Evolutionary conservation across 2,329 filamentous ascomycete genomes (phyloP), one percentile per base, ranked within the genome.

Genomic region (Ascochyta clinopodiicola): DNA sequence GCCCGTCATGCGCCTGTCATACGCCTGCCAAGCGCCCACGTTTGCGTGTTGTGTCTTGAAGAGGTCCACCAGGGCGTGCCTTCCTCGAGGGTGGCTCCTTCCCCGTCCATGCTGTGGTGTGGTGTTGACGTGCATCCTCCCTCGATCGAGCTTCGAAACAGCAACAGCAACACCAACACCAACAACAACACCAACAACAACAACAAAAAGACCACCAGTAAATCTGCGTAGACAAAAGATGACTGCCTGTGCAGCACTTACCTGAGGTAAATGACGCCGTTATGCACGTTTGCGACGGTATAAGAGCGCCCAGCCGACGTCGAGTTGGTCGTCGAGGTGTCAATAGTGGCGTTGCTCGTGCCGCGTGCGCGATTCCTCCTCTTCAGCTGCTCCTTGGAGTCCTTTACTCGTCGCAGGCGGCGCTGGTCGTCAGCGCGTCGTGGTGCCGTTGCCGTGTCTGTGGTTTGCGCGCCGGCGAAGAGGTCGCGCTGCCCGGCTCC

Each of bases 231-330:
- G n/a, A 37, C 49, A 47, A 24, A 19, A 46, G 13, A 19, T 7
- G 4, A 29, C 24, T 22, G 40, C 29, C 19, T 31, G 15, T 43
- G 37, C 46, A 19, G 42, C 42, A 66, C 69, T 50, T 77, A 80
- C 72, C 79, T 77, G 53, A 81, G 72, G 63, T 81, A 81, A 48
- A 81, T 75, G 48, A 77, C 76, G 56, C 79, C 79, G 69, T 78
- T 75, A 63, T 79, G 75, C 44, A 81, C 76, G 64, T 81, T 81
- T 27, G 75, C 77, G 25, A 81, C 79, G 3, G 79, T 80, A 65
- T 80, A 81, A 52, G 78, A 74, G 52, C 76, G 70, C 22, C 75
- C 73, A 36, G 65, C 63, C 7, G 62, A 59, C 34, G 68, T 70
- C 50, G 69, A 61, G 56, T 38, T 67, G 54, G 60, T 66, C 36